These are phyloP conservation scores for Allium fistulosum DNA, from an alignment of 106 monocot genomes.

Conservation along the genomic window DNA sequence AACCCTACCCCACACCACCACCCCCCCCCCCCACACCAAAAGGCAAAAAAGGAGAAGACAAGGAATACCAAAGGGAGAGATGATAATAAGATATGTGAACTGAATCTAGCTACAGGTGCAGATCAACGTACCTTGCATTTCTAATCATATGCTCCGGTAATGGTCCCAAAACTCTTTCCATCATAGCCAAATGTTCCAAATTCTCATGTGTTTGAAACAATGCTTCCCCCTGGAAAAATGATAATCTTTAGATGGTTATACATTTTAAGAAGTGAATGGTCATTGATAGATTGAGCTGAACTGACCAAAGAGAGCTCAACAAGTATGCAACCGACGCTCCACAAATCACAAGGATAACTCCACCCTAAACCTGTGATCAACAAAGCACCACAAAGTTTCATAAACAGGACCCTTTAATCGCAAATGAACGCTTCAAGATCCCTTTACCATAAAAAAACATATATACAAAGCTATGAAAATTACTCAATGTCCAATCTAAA, in stretches of 20 bases:
- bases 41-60: too few species aligned
- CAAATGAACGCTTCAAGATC: too few species aligned
- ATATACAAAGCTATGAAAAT: too few species aligned
- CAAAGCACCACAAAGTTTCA: too few species aligned
- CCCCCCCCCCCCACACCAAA: too few species aligned
- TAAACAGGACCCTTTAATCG: too few species aligned
- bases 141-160: constrained; percentile 69
- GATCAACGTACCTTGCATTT: constrained; percentile 32
- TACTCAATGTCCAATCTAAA: too few species aligned
- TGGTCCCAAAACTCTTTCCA: constrained; percentile 94
- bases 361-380: constrained; percentile 70
- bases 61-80: too few species aligned
- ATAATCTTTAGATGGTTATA: background rate
- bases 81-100: too few species aligned
- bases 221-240: constrained; percentile 61
- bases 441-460: too few species aligned
- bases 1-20: too few species aligned
- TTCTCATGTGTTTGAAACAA: constrained; percentile 97
- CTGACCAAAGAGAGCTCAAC: constrained; percentile 81
- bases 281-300: background rate
- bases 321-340: constrained; percentile 94
- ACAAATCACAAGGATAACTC: constrained; percentile 91
- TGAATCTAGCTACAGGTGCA: background rate
- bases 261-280: too few species aligned
- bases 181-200: constrained; percentile 95